Percentiles rank a stretch among this genome's conserved stretches.
These are phyloP conservation scores for Rhizopogon rudus DNA, from an alignment of 768 basidiomycete species.

Conservation along the genomic window DNA sequence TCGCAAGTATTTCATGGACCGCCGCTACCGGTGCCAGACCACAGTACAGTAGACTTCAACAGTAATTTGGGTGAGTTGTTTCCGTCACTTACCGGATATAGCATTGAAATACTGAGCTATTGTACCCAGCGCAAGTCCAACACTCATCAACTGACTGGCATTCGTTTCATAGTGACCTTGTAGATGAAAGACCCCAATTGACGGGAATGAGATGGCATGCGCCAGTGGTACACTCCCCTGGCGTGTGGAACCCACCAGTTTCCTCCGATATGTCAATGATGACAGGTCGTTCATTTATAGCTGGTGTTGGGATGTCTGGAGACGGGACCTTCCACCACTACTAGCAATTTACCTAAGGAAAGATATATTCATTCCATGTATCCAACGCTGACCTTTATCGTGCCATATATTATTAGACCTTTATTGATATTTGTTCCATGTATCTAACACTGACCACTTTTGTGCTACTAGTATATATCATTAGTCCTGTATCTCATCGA, in stretches of 20 bases:
- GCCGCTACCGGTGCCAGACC: neutral
- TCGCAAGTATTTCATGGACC: neutral
- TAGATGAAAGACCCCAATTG: neutral
- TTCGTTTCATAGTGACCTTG: neutral
- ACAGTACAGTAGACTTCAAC: neutral
- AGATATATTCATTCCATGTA: too few relatives aligned
- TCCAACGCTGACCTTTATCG: too few relatives aligned
- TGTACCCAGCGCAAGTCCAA: neutral
- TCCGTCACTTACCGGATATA: neutral
- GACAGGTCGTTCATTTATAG: neutral
- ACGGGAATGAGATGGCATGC: too few relatives aligned
- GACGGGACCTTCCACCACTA: neutral
- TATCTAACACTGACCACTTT: too few relatives aligned
- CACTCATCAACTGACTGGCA: too few relatives aligned
- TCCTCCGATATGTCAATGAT: neutral
- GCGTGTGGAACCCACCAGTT: neutral
- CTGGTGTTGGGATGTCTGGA: neutral
- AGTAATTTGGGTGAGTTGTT: neutral
- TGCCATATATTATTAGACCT: too few relatives aligned
- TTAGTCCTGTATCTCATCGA: too few relatives aligned
- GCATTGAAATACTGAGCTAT: neutral
- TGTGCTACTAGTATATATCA: too few relatives aligned
- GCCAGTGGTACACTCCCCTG: neutral
- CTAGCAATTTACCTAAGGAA: too few relatives aligned
- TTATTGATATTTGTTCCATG: too few relatives aligned